These are phyloP conservation scores for Colletotrichum gloeosporioides DNA, from an alignment of 2,329 filamentous ascomycete species.

Conservation along the genomic window DNA sequence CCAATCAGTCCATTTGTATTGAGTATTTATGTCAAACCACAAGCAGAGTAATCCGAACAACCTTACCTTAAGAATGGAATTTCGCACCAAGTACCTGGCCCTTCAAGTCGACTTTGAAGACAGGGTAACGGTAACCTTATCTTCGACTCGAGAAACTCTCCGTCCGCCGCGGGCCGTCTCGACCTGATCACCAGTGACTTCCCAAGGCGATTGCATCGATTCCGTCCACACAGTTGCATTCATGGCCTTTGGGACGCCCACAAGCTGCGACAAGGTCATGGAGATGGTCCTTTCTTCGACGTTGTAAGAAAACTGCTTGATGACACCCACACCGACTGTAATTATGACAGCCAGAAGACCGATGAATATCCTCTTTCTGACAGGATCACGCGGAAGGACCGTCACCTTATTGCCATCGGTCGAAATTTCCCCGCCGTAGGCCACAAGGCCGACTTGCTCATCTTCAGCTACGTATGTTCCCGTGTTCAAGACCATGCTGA, in stretches of 20 bases:
- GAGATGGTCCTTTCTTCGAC: neutral
- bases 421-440: neutral
- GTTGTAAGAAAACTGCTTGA: constrained; percentile 15
- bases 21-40: neutral
- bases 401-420: neutral
- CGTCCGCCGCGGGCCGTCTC: neutral
- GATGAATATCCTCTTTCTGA: neutral
- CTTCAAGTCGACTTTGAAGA: neutral
- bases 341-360: neutral
- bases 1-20: neutral
- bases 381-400: neutral
- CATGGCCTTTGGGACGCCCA: neutral
- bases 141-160: neutral
- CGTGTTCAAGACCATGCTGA: neutral
- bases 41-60: neutral
- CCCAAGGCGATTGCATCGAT: neutral
- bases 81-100: neutral
- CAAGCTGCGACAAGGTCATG: neutral
- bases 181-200: neutral
- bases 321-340: constrained; percentile 43
- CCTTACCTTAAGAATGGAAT: neutral
- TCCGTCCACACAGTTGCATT: neutral
- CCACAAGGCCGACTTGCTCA: neutral
- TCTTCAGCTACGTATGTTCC: neutral
- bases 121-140: neutral